These are phyloP conservation scores for Astragalus glycyphyllos DNA, from an alignment of 306 rosid species.

Conservation along the genomic window DNA sequence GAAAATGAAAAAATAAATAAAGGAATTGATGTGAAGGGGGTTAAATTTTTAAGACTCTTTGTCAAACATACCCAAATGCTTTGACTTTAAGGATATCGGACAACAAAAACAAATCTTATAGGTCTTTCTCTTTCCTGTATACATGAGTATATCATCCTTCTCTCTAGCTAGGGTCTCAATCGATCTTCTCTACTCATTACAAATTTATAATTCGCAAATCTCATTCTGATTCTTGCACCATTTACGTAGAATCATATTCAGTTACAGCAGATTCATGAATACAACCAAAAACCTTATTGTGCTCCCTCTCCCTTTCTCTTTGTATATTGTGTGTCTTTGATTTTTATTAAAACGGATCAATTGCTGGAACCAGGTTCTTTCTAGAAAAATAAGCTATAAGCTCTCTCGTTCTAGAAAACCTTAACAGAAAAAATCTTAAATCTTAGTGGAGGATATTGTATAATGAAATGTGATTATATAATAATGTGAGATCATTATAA, in stretches of 20 bases:
- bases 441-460: conserved; percentile 20
- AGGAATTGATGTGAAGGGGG: no score
- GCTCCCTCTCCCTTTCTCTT: not conserved
- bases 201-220: conserved; percentile 29
- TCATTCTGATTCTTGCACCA: conserved; percentile 52
- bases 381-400: not conserved
- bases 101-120: no score
- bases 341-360: not conserved
- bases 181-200: not conserved
- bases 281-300: conserved; percentile 22
- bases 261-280: conserved; percentile 18
- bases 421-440: conserved; percentile 12
- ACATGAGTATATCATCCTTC: no score
- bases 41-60: no score
- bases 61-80: no score
- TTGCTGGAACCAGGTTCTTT: conserved; percentile 42
- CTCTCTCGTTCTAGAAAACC: conserved; percentile 21
- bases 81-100: no score
- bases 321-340: not conserved
- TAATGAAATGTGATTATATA: conserved; percentile 1
- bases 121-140: no score
- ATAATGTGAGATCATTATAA: conserved; percentile 15
- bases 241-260: conserved; percentile 43
- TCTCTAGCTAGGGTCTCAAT: no score
- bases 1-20: no score